Conservation (phyloP, 2,329 filamentous ascomycete species). For the Pseudogymnoascus sp. region DNA sequence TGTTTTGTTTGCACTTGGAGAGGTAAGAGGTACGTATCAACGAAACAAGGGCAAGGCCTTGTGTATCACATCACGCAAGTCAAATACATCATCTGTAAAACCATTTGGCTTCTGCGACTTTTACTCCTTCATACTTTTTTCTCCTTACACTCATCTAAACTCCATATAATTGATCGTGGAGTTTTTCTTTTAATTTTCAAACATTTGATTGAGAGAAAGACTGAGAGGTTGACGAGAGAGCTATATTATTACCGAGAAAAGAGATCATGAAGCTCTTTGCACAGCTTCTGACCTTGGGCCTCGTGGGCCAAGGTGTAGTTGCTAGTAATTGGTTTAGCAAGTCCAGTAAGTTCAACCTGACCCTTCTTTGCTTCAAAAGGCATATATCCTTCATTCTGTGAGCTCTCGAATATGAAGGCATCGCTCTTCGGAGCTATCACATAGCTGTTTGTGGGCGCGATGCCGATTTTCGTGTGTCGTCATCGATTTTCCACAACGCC, state of each 20-base stretch:
- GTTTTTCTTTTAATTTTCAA: background rate
- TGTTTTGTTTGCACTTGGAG: background rate
- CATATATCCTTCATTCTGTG: background rate
- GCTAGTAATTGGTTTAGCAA: slow-evolving; percentile 83
- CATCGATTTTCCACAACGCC: background rate
- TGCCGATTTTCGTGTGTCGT: background rate
- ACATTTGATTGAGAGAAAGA: background rate
- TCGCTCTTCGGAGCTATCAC: background rate
- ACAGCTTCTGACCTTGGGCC: slow-evolving; percentile 60
- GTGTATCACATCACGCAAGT: slow-evolving; percentile 5
- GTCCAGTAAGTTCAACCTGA: slow-evolving; percentile 57
- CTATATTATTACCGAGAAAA: slow-evolving; percentile 9
- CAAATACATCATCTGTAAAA: slow-evolving; percentile 5
- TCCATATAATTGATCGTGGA: background rate
- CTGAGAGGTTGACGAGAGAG: background rate
- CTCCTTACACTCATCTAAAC: background rate
- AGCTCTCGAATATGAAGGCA: background rate
- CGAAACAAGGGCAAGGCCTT: background rate
- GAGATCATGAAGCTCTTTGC: slow-evolving; percentile 69
- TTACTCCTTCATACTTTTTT: slow-evolving; percentile 3
- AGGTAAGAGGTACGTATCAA: no score
- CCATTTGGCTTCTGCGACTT: background rate
- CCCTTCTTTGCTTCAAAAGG: background rate
- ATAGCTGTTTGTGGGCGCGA: background rate
- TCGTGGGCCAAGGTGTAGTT: slow-evolving; percentile 62